Base-by-base conservation (phyloP, 1,139 yeast species). In the Scheffersomyces insectosa region DNA sequence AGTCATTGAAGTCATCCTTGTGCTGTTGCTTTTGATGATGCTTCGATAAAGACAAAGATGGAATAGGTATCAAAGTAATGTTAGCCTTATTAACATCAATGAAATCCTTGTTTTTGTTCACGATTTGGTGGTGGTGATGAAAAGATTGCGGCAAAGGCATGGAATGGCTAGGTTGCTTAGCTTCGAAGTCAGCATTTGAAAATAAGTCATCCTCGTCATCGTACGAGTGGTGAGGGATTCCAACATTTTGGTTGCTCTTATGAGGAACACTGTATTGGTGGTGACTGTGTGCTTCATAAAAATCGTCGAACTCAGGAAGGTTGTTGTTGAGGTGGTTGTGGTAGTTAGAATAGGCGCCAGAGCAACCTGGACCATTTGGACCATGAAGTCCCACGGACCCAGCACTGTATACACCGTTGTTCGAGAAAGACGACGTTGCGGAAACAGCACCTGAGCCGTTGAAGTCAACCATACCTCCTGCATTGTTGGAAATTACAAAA, bases 1-100 rank as follows among this genome's bases (percentile, higher is more conserved):
- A 49, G 40, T 42, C 44, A 7, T 49, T 41, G 38, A 40, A 38
- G 12, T 45, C 44, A 12, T 35, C 39, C 3, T 16, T 36, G 14
- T 34, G 36, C 15, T 42, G 45, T 15, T 32, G 16, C 12, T 15
- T 37, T 12, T 28, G 33, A 15, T 28, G 12, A 13, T 11, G 28
- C 32, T 14, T 37, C 9, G 39, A 37, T 27, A 14, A 31, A 11
- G 33, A 29, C 28, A 29, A 29, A 29, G 33, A 13, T 13, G 15
- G 27, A n/a, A 11, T 23, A n/a, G 38, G 29, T 10, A 28, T 27
- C 23, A 15, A 27, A 14, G 31, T 23, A 14, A 31, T 31, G 23
- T 31, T 31, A 7, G 34, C 34, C 11, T 31, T 31, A 20, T 31
- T 31, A 12, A 11, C 34, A 14, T 31, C 34, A 20, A 31, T 31